Evolutionary conservation across 2,329 filamentous ascomycete species (phyloP), one percentile per base, ranked within the genome.

Genomic region (Sphaceloma murrayae): DNA sequence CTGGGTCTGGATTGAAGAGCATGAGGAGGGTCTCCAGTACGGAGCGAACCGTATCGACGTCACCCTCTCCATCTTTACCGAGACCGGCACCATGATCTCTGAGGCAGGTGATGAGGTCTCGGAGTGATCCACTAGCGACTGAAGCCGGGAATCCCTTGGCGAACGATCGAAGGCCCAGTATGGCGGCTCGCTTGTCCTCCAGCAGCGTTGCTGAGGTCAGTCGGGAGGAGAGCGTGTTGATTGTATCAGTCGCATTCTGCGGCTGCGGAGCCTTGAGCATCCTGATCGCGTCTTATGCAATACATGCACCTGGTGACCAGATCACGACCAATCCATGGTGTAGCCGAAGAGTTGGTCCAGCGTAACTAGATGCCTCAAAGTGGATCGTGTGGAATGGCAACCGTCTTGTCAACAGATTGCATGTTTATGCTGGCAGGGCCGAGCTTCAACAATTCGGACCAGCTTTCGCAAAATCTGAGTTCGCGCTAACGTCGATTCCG

Each of bases 91-190:
- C 60, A 73, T 98, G 91, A 59, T 86, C 87, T 53, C 78, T 78
- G 43, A 98, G 67, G 55, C 84, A 86, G 9, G 77, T 78, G 53
- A 98, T 96, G 46, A 98, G 72, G 46, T 84, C 85, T 50, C 89
- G 77, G 36, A 98, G 68, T n/a, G 88, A 85, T 29, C 87, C 88
- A 3, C 88, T 95, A 2, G 93, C 86, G 26, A 98, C 91, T 5
- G 88, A 94, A 10, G 93, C 93, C 27, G 91, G 93, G 56, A 89
- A 96, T 49, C 93, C 80, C 65, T 96, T 96, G 31, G 91, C 86
- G 62, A 98, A 96, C 66, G 88, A 95, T 54, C 93, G 78, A 27
- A 98, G 72, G 13, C 91, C 91, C 21, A 94, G 75, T 36, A 98
- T 94, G 34, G 91, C 88, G 46, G 86, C 88, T 50, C 91, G 80